Percentiles rank a stretch among this genome's conserved stretches.
Evolutionary conservation across 2,329 filamentous ascomycete species (phyloP).

Genomic region (Apiospora phragmitis): DNA sequence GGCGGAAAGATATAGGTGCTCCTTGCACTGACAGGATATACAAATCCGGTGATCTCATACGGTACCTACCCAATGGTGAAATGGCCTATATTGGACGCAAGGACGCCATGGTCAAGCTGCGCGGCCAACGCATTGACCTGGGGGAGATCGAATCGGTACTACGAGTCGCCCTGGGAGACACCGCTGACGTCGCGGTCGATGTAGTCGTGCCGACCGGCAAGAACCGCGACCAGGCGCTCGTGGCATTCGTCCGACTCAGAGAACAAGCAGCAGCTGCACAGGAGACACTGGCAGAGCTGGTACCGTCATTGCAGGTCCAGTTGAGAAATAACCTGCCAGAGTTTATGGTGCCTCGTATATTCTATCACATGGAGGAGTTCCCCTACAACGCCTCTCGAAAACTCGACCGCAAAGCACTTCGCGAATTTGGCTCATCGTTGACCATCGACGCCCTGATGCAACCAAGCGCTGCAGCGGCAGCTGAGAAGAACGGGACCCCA

Average conservation of each 20-base stretch:
- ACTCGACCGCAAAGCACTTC: neutral
- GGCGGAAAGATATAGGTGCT: constrained; percentile 12
- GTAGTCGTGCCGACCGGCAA: neutral
- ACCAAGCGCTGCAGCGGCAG: neutral
- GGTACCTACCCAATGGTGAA: constrained; percentile 26
- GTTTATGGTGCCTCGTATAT: neutral
- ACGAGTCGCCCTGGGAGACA: neutral
- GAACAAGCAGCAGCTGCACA: neutral
- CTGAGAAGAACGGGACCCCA: neutral
- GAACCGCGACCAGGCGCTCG: neutral
- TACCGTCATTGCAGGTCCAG: neutral
- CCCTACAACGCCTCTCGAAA: neutral
- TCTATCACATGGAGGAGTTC: neutral
- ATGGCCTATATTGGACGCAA: constrained; percentile 34
- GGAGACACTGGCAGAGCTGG: neutral
- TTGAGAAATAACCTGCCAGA: neutral
- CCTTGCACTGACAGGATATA: constrained; percentile 9
- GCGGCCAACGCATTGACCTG: constrained; percentile 43
- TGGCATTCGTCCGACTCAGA: neutral
- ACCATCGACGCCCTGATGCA: neutral
- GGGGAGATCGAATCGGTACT: constrained; percentile 34
- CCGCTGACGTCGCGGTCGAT: neutral
- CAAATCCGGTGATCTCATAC: constrained; percentile 23
- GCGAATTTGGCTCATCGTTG: neutral
- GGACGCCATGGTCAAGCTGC: constrained; percentile 40